A percentile compares a stretch with the other conserved stretches of the same genome.
Evolutionary conservation across 257 asterid species (phyloP).

Genomic region (Jacaranda copaia): DNA sequence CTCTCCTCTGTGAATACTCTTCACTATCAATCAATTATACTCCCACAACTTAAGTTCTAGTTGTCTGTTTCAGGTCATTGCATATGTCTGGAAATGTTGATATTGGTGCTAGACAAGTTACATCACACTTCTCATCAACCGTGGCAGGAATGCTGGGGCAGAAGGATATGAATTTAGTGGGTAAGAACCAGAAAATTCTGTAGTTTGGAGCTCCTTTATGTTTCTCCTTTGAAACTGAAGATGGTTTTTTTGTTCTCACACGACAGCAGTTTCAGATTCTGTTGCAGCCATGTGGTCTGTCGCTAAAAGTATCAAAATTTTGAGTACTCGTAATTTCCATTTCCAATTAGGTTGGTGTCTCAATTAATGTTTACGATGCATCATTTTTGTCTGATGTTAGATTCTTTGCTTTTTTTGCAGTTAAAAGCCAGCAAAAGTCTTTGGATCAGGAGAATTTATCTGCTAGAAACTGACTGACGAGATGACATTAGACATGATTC

Average conservation of each 20-base stretch:
- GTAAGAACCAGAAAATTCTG: constrained; percentile 38
- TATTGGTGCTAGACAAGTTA: constrained; percentile 40
- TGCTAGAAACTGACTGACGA: constrained; percentile 2
- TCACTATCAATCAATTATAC: not conserved
- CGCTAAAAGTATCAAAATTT: too few relatives aligned
- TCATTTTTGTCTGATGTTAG: too few relatives aligned
- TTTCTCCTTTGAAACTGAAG: constrained; percentile 11
- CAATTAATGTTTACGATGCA: too few relatives aligned
- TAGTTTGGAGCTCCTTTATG: not conserved
- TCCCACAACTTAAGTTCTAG: not conserved
- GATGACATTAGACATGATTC: not conserved
- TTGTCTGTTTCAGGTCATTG: constrained; percentile 45
- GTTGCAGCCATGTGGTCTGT: not conserved
- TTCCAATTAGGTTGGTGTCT: too few relatives aligned
- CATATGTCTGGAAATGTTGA: constrained; percentile 33
- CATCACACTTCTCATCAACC: constrained; percentile 48
- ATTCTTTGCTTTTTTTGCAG: too few relatives aligned
- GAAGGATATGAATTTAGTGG: constrained; percentile 44
- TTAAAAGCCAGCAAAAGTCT: too few relatives aligned
- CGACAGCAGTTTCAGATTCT: constrained; percentile 50
- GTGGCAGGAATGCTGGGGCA: constrained; percentile 46
- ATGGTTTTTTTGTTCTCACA: constrained; percentile 12
- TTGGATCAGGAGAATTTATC: constrained; percentile 28
- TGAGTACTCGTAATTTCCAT: too few relatives aligned
- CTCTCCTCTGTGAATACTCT: constrained; percentile 1